phyloP scores from a whole-genome alignment of 1,284 basidiomycete species.

The Termitomyces sp. region DNA sequence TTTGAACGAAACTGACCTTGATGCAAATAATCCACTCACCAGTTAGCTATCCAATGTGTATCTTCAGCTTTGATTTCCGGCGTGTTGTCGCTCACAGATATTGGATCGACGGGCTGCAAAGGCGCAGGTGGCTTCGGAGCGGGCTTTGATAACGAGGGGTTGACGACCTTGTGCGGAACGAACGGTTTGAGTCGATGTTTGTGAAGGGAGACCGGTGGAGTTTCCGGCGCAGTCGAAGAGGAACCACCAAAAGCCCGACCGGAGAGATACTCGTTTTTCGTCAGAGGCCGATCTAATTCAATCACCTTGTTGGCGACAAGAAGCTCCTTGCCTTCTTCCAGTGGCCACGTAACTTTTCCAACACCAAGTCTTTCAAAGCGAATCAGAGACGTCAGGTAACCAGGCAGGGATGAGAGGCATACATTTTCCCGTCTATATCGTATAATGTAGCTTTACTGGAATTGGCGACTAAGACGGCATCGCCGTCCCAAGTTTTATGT shows the following conservation, averaged over 20 bases:
- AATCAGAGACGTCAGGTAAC: conserved; percentile 1
- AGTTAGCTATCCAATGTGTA: conserved; percentile 65
- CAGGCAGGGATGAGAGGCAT: conserved; percentile 21
- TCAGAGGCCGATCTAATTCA: conserved; percentile 57
- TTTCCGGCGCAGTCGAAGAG: conserved; percentile 17
- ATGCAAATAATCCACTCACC: conserved; percentile 35
- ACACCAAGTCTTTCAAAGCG: conserved; percentile 33
- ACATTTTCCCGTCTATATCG: conserved; percentile 61
- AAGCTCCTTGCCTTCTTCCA: conserved; percentile 51
- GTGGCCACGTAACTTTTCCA: conserved; percentile 36
- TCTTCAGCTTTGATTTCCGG: conserved; percentile 12
- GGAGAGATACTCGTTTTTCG: conserved; percentile 55
- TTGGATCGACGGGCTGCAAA: conserved; percentile 39
- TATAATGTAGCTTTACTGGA: conserved; percentile 48
- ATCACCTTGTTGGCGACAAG: conserved; percentile 66
- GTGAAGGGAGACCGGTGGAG: conserved; percentile 18
- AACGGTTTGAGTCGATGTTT: conserved; percentile 36
- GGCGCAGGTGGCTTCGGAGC: conserved; percentile 28
- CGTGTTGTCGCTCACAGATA: conserved; percentile 16
- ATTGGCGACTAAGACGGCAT: conserved; percentile 59
- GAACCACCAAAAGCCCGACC: conserved; percentile 55
- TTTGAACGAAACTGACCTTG: background rate
- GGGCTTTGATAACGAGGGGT: conserved; percentile 3
- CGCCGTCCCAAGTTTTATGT: conserved; percentile 92
- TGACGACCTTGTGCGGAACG: conserved; percentile 33